Evolutionary conservation across 2,329 filamentous ascomycete species (phyloP), one percentile per base, ranked within the genome.

Genomic region (Ophiostoma himal-ulmi): DNA sequence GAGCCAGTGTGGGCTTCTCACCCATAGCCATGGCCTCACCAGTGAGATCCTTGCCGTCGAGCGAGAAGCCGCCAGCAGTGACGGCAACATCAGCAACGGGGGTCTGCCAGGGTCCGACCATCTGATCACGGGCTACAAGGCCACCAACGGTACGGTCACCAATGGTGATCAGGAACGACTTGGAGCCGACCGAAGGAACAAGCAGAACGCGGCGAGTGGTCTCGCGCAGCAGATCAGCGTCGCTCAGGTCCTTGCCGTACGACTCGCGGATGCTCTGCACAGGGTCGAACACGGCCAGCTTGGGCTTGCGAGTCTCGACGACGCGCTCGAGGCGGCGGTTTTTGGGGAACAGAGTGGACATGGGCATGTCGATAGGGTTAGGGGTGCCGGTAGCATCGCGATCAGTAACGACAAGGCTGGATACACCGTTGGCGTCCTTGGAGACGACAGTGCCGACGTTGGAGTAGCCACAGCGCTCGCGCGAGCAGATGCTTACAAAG

Each of bases 1-100:
- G 85, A 6, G 95, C 95, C 70, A 99, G 82, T 0, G 89, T 91
- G 60, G 94, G 92, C 80, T 91, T 95, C 81, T 97, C 94, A 44
- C 95, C 95, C 91, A 97, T 96, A 1, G 93, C 90, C 92, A 98
- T 97, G n/a, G 94, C 94, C 79, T 98, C 95, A 75, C 95, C 95
- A 37, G 89, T 91, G 76, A 86, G 89, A 67, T 91, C 85, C 72
- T 90, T 91, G n/a, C 80, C 80, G 20, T 83, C 84, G 8, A 86
- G 77, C 66, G 88, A 86, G 75, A 97, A 88, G 2, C 92, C 91
- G 0, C 92, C 94, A 0, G 92, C 89, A 30, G 94, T 98, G 34
- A 98, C 94, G 2, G 93, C 94, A 67, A 96, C 94, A 79, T 99
- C 94, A 4, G 95, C 90, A 17, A 98, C 93, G 2, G 95, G 95